phyloP scores from a whole-genome alignment of 495 filamentous ascomycete genomes.

The Hypoxylon cercidicola region DNA sequence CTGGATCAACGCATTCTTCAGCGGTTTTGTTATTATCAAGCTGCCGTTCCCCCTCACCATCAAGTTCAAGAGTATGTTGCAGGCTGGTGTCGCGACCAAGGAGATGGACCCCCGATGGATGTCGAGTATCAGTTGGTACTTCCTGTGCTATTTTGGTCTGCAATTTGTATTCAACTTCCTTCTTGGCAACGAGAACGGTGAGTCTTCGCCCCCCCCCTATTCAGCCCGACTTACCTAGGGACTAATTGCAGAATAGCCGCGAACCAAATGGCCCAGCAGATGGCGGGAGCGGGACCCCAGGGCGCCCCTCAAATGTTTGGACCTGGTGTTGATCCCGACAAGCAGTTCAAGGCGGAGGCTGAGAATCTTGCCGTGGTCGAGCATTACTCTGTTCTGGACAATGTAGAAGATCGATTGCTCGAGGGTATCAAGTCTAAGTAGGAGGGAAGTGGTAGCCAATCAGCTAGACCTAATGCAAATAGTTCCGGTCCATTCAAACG shows the following conservation, averaged over 20 bases:
- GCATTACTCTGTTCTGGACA: slow-evolving; percentile 88
- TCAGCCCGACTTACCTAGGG: neutral
- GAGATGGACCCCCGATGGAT: slow-evolving; percentile 99
- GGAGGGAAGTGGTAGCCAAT: slow-evolving; percentile 21
- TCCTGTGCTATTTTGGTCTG: slow-evolving; percentile 93
- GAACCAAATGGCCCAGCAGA: slow-evolving; percentile 93
- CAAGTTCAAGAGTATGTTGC: slow-evolving; percentile 99
- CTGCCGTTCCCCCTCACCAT: slow-evolving; percentile 97
- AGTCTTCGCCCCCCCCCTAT: slow-evolving; percentile 42
- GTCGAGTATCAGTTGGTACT: slow-evolving; percentile 98
- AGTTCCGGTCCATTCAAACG: slow-evolving; percentile 15
- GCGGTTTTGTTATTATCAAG: slow-evolving; percentile 98
- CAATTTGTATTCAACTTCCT: slow-evolving; percentile 99
- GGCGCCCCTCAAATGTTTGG: slow-evolving; percentile 78
- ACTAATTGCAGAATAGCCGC: slow-evolving; percentile 69
- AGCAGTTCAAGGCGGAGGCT: slow-evolving; percentile 87
- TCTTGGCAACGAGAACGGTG: slow-evolving; percentile 93
- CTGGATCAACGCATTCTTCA: slow-evolving; percentile 99
- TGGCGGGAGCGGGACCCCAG: slow-evolving; percentile 80
- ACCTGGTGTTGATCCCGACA: slow-evolving; percentile 94
- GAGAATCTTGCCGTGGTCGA: slow-evolving; percentile 96
- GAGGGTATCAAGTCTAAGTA: slow-evolving; percentile 57
- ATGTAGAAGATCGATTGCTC: slow-evolving; percentile 85
- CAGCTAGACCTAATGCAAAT: slow-evolving; percentile 34
- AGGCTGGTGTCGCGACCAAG: slow-evolving; percentile 92